Evolutionary conservation across 257 asterid species (phyloP).

Genomic region (Penstemon davidsonii): DNA sequence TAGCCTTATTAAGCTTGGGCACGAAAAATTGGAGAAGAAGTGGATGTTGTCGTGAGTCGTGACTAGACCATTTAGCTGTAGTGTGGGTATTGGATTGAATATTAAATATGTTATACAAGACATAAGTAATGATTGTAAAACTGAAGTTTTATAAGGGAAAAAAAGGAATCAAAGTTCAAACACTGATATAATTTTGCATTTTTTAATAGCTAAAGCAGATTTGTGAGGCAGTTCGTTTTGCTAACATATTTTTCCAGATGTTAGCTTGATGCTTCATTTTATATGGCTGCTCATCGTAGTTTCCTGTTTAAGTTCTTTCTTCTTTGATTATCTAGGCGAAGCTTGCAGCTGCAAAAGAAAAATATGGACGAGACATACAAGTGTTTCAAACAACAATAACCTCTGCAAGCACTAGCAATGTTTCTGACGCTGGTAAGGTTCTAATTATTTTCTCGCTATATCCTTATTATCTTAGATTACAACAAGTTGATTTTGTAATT

Average conservation of each 20-base stretch:
- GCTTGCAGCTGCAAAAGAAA: conserved; percentile 86
- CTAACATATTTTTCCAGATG: not conserved
- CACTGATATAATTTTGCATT: not conserved
- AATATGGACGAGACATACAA: conserved; percentile 73
- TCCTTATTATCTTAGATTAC: conserved; percentile 13
- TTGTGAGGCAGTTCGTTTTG: conserved; percentile 2
- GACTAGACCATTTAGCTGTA: not conserved
- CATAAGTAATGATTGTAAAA: not conserved
- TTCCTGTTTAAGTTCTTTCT: conserved; percentile 21
- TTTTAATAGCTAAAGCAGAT: conserved; percentile 10
- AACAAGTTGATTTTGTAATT: not conserved
- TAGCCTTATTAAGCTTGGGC: no score
- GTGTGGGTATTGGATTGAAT: not conserved
- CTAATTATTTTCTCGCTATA: no score
- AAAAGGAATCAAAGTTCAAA: not conserved
- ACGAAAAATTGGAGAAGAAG: no score
- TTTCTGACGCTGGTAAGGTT: conserved; percentile 50
- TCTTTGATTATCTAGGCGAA: conserved; percentile 43
- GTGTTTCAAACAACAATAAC: conserved; percentile 69
- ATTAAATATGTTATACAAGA: no score
- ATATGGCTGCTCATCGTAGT: conserved; percentile 11
- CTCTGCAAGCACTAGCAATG: conserved; percentile 50
- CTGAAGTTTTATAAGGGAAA: not conserved
- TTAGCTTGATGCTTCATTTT: conserved; percentile 15
- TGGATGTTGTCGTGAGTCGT: no score